Percentiles rank a stretch among this genome's conserved stretches.
phyloP scores from a whole-genome alignment of 345 rosid genomes.

The Firmiana major region DNA sequence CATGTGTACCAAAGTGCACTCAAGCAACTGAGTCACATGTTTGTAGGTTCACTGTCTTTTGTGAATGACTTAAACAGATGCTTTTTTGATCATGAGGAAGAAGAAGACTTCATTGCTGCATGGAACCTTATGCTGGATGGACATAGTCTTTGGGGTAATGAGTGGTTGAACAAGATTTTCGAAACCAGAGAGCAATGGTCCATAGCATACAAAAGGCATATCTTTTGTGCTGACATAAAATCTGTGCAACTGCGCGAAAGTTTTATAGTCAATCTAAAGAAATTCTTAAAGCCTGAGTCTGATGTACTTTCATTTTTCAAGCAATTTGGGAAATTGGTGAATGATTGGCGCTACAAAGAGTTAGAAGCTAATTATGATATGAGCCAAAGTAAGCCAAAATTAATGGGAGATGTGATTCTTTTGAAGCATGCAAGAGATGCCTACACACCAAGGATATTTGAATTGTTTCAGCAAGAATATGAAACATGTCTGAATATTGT shows the following conservation, averaged over 20 bases:
- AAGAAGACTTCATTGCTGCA: constrained; percentile 26
- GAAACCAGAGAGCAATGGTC: constrained; percentile 37
- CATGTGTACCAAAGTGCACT: constrained; percentile 30
- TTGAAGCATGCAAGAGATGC: constrained; percentile 29
- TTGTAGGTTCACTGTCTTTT: constrained; percentile 25
- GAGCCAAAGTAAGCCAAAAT: constrained; percentile 23
- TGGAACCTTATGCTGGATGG: constrained; percentile 32
- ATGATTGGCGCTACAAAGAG: constrained; percentile 34
- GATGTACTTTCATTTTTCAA: constrained; percentile 30
- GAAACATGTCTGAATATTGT: constrained; percentile 29
- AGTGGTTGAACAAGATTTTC: constrained; percentile 26
- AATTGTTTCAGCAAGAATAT: constrained; percentile 29
- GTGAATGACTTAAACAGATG: constrained; percentile 27
- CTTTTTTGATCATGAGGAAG: constrained; percentile 28
- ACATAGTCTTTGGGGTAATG: constrained; percentile 26
- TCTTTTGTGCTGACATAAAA: constrained; percentile 29
- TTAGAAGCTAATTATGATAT: constrained; percentile 33
- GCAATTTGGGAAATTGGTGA: constrained; percentile 25
- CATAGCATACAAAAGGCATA: constrained; percentile 26
- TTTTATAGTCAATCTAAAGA: constrained; percentile 23
- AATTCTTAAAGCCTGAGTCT: constrained; percentile 23
- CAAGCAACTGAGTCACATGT: constrained; percentile 25
- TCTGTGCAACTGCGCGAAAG: constrained; percentile 19
- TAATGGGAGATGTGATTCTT: constrained; percentile 30
- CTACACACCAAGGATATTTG: constrained; percentile 30